Conservation (phyloP, 306 rosid species). For the Quercus variabilis region DNA sequence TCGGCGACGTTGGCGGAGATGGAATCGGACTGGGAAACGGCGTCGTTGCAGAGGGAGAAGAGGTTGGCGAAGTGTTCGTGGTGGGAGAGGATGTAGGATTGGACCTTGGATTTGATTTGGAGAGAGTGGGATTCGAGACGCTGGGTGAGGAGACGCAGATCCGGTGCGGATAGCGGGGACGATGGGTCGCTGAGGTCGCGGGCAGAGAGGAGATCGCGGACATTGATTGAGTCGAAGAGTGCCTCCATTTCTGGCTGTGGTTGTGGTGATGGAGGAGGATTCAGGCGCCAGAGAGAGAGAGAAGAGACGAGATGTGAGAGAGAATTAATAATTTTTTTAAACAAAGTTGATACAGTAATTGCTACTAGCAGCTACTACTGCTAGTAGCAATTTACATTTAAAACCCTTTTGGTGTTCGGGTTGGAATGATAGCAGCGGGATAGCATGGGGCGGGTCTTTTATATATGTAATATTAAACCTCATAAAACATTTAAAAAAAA, state of each 20-base stretch:
- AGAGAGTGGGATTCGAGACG: constrained; percentile 94
- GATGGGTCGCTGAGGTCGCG: constrained; percentile 80
- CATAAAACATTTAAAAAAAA: too few species aligned
- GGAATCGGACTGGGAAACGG: constrained; percentile 49
- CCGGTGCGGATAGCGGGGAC: constrained; percentile 87
- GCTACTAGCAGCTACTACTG: too few species aligned
- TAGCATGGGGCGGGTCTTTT: too few species aligned
- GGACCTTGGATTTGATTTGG: constrained; percentile 73
- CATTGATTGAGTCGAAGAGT: constrained; percentile 64
- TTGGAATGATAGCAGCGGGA: too few species aligned
- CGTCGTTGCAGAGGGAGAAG: constrained; percentile 67
- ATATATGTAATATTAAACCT: too few species aligned
- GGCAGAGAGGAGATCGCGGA: constrained; percentile 81
- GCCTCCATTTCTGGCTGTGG: constrained; percentile 53
- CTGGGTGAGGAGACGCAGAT: constrained; percentile 90
- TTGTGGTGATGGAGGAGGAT: background rate
- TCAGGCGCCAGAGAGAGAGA: too few species aligned
- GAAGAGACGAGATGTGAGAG: too few species aligned
- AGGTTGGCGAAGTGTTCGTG: constrained; percentile 65
- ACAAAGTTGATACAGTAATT: too few species aligned
- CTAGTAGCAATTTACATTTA: too few species aligned
- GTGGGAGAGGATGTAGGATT: constrained; percentile 67
- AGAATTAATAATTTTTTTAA: too few species aligned
- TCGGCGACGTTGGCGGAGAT: constrained; percentile 45
- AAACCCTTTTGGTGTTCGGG: too few species aligned